Base-by-base conservation (phyloP, 768 basidiomycete species). In the Macrolepiota dolichaula region DNA sequence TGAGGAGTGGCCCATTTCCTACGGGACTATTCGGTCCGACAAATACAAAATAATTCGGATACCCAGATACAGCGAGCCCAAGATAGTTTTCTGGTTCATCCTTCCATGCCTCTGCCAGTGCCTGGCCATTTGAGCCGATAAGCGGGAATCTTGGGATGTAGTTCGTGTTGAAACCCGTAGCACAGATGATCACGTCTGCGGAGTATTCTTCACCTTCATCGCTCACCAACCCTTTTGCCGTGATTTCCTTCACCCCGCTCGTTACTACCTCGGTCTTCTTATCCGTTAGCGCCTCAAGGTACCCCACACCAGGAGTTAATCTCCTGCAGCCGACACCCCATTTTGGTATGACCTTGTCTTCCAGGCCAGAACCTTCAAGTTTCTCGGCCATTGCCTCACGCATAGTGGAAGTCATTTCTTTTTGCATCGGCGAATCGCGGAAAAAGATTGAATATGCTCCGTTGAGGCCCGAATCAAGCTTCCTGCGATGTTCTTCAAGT, bases 401-500 rank as follows among this genome's bases (percentile, higher is more conserved):
- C 66, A 79, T 71, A 5, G 56, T 63, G 10, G 55, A 63, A 1
- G 62, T 69, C 0, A 65, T 68, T 6, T 64, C 67, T 53, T 67
- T 61, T 64, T 82, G 81, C 51, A 71, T 65, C 0, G 65, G 67
- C 2, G 71, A 74, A n/a, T 73, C 72, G 15, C 67, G 65, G 15
- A 79, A 64, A 22, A 70, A 69, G 55, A 75, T 60, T 0, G 62
- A 51, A 57, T 68, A 71, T 17, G 76, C 19, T 19, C 70, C 69
- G 61, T 79, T 83, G n/a, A 79, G 67, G 2, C 69, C 68, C 0
- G 59, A 64, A 61, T 84, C 80, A 3, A 82, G 61, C 29, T 66
- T 68, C 37, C 77, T 78, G 12, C 80, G 70, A 67, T 84, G 81
- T 51, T 71, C 66, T 46, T 76, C 70, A 61, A 76, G 79, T 49